Evolutionary conservation across 345 rosid species (phyloP), one percentile per base, ranked within the genome.

Genomic region (Combretum micranthum): DNA sequence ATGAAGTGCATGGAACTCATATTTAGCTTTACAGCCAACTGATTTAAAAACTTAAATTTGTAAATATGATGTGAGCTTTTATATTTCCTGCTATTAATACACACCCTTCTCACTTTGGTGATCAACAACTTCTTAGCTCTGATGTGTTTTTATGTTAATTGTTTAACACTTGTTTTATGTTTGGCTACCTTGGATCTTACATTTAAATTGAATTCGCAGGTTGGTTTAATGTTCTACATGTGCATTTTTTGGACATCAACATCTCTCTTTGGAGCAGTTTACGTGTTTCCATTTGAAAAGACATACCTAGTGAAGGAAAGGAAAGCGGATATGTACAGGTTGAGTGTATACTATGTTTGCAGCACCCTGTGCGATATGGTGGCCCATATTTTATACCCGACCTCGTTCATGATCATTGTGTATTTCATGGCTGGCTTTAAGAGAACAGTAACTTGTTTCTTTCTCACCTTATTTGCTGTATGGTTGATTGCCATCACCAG

Each of bases 221-320:
- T 87, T 47, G 97, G 96, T 20, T 65, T 93, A 57, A 77, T 93
- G 75, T 93, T 86, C 85, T 93, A 93, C 76, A 87, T 93, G 26
- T 87, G 99, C 86, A 93, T 89, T 46, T 89, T 93, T 69, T 93
- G 97, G 97, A 89, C 99, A 67, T 89, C 97, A 0, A 85, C 99
- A 9, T 93, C 99, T 0, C 77, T 93, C 13, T 89, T 89, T 13
- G 99, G 94, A 63, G 97, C 97, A 8, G 96, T 84, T 12, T 93
- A 89, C 4, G 97, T 93, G 42, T 93, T 93, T 48, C 97, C 97
- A 21, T 93, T 93, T 13, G 97, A 89, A 74, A 93, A 87, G 75
- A 72, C 76, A 20, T 91, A 84, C 68, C 53, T 93, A 71, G 97
- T 89, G 76, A 89, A 87, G 71, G 99, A 93, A 74, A 78, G 90